Evolutionary conservation across 1,284 basidiomycete genomes (phyloP), one percentile per base, ranked within the genome.

Genomic region (Cutaneotrichosporon sp.): DNA sequence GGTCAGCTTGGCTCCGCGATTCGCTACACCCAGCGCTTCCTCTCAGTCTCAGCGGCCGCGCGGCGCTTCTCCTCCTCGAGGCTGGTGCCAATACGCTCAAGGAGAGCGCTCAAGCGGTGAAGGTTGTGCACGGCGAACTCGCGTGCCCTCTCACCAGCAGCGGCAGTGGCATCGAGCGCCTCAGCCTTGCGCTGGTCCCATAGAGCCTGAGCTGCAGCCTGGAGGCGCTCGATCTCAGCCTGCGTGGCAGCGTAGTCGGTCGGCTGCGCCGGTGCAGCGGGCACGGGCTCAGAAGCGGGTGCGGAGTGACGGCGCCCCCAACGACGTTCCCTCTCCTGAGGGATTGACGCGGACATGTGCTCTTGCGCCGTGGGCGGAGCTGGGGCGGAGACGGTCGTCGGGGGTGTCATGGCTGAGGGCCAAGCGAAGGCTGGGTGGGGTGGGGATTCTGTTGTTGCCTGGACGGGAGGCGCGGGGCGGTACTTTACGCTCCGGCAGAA

Each of bases 21-120:
- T n/a, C n/a, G n/a, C 29, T 44, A 44, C 29, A 44, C 29, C 42
- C 42, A 44, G 42, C 42, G 42, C 29, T 20, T 32, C 42, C 33
- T 44, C 27, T 44, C n/a, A 5, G 20, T 19, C 27, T 31, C 29
- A 11, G n/a, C n/a, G n/a, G n/a, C n/a, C n/a, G 11, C 25, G 29
- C 42, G 42, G 27, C 19, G 27, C 29, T 44, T 44, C 29, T 44
- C 44, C 44, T 46, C 33, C 22, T 33, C 44, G 22, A 46, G 20
- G 16, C 32, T 35, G 22, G 27, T 4, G 22, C 44, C 26, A 19
- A 46, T 35, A 16, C 32, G 32, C 22, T 46, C 32, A 1, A 46
- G 44, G 4, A 29, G 26, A 5, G n/a, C 44, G n/a, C 19, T 26
- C 9, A 46, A 29, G 22, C 44, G 44, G 17, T 34, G 14, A 33